phyloP scores from a whole-genome alignment of 108 stramenopile species.

The Cyclotella sp. region DNA sequence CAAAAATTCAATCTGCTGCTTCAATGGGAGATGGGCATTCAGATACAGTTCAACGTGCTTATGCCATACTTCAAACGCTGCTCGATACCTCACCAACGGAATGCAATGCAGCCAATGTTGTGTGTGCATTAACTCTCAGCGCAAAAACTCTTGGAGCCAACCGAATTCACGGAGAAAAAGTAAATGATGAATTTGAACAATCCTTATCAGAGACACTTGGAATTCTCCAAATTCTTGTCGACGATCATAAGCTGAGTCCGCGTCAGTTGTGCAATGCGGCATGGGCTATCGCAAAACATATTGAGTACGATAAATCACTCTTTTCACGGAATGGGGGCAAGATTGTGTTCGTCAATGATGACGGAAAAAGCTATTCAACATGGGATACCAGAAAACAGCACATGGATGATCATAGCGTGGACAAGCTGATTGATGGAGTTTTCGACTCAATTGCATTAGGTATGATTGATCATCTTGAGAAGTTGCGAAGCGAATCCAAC shows the following conservation, averaged over 20 bases:
- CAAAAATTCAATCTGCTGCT: constrained; percentile 53
- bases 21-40: constrained; percentile 10
- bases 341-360: constrained; percentile 31
- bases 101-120: constrained; percentile 81
- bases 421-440: constrained; percentile 47
- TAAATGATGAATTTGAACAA: constrained; percentile 43
- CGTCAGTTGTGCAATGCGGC: constrained; percentile 81
- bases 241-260: constrained; percentile 49
- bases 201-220: constrained; percentile 57
- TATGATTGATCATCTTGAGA: constrained; percentile 45
- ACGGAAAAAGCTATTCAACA: constrained; percentile 22
- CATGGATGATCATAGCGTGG: constrained; percentile 22
- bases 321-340: constrained; percentile 18
- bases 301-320: constrained; percentile 52
- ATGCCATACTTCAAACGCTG: constrained; percentile 56
- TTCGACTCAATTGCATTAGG: constrained; percentile 66
- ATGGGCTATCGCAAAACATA: constrained; percentile 82
- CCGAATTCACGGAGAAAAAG: constrained; percentile 3
- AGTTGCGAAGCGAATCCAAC: constrained; percentile 3
- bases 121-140: constrained; percentile 78
- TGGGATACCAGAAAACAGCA: constrained; percentile 41
- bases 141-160: constrained; percentile 57
- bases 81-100: constrained; percentile 54
- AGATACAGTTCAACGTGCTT: constrained; percentile 40
- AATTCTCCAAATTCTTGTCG: constrained; percentile 49